A percentile compares a stretch with the other conserved stretches of the same genome.
phyloP scores from a whole-genome alignment of 345 rosid genomes.

The Populus simonii region DNA sequence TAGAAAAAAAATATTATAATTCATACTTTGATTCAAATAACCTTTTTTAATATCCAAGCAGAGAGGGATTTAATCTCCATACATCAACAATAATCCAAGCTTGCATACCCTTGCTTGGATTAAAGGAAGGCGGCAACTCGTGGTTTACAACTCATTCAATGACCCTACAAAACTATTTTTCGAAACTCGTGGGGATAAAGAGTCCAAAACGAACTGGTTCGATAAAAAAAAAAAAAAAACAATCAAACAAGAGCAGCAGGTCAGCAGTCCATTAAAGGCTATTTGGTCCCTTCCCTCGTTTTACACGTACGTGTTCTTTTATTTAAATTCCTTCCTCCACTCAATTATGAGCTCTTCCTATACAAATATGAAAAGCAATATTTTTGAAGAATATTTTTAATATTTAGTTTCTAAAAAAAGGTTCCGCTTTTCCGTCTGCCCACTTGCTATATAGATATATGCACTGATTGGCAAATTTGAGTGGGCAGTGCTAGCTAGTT shows the following conservation, averaged over 20 bases:
- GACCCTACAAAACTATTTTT: background rate
- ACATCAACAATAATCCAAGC: no score
- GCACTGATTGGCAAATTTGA: background rate
- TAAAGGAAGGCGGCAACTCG: background rate
- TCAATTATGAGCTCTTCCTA: background rate
- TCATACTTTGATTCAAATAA: no score
- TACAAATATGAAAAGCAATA: background rate
- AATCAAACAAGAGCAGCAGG: background rate
- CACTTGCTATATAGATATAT: background rate
- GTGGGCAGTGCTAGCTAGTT: background rate
- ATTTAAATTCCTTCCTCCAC: background rate
- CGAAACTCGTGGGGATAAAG: conserved; percentile 4
- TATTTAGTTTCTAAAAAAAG: background rate
- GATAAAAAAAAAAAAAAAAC: background rate
- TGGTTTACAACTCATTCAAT: background rate
- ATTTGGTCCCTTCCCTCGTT: background rate
- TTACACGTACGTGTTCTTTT: background rate
- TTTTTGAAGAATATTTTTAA: no score
- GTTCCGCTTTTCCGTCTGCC: background rate
- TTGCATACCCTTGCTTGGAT: no score
- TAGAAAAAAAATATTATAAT: no score
- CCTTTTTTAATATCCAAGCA: no score
- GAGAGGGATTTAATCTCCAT: no score
- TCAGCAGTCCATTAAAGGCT: background rate
- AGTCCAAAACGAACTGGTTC: background rate